Percentiles rank a stretch among this genome's conserved stretches.
Conservation (phyloP, 2,329 filamentous ascomycete genomes). For the Alternaria panax region DNA sequence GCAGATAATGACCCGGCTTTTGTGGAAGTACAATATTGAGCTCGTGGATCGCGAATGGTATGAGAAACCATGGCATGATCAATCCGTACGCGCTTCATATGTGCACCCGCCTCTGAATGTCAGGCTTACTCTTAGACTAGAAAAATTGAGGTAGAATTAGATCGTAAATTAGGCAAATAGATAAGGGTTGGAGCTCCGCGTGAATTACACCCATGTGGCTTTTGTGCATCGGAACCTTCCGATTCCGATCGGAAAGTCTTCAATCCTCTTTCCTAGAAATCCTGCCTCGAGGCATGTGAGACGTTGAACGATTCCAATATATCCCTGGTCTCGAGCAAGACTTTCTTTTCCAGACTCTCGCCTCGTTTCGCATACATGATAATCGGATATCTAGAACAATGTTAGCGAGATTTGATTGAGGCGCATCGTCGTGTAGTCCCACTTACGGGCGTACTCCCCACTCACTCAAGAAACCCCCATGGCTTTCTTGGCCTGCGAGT, state of each 20-base stretch:
- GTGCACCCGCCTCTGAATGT: conserved; percentile 7
- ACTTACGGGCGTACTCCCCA: conserved; percentile 58
- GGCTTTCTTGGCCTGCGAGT: conserved; percentile 58
- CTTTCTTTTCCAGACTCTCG: neutral
- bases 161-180: neutral
- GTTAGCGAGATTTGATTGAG: neutral
- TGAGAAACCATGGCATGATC: neutral
- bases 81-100: conserved; percentile 6
- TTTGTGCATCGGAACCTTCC: neutral
- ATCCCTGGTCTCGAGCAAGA: neutral
- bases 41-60: conserved; percentile 3
- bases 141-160: neutral
- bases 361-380: conserved; percentile 6
- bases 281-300: neutral
- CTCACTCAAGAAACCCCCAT: conserved; percentile 60
- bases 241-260: neutral
- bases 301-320: neutral
- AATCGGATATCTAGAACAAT: neutral
- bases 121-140: neutral
- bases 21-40: conserved; percentile 6
- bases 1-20: conserved; percentile 1
- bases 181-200: neutral
- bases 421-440: no score
- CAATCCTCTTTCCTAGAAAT: neutral
- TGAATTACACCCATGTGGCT: neutral